phyloP scores from a whole-genome alignment of 352 stramenopile species.

The Globisporangium carolinianum region DNA sequence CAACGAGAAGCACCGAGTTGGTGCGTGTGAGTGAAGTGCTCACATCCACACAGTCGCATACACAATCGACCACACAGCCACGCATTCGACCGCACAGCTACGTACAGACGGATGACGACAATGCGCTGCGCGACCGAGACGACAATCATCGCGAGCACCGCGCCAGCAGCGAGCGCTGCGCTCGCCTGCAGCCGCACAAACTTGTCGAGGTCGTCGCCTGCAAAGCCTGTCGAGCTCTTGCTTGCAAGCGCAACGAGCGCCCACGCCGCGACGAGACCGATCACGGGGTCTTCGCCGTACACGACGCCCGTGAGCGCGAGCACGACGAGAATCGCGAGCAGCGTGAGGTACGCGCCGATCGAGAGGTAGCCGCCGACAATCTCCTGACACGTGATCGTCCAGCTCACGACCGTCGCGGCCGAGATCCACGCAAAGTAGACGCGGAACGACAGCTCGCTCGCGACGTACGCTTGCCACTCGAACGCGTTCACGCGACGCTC shows the following conservation, averaged over 20 bases:
- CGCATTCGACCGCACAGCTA: neutral
- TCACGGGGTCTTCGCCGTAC: constrained; percentile 45
- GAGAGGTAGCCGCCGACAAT: constrained; percentile 27
- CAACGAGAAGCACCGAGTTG: neutral
- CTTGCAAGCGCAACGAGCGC: constrained; percentile 37
- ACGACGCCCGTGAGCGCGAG: constrained; percentile 31
- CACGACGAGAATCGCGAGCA: constrained; percentile 41
- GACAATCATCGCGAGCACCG: constrained; percentile 20
- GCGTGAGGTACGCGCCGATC: constrained; percentile 30
- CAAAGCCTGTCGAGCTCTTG: constrained; percentile 26
- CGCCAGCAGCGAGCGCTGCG: constrained; percentile 29
- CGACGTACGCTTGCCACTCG: constrained; percentile 46
- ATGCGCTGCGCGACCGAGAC: constrained; percentile 25
- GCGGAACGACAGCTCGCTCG: constrained; percentile 52
- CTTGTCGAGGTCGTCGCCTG: constrained; percentile 15
- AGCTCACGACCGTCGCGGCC: constrained; percentile 40
- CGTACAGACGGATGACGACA: constrained; percentile 13
- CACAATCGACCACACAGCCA: neutral
- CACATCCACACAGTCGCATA: neutral
- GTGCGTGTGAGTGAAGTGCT: neutral
- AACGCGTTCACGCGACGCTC: constrained; percentile 36
- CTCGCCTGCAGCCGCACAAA: constrained; percentile 33
- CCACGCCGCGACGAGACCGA: constrained; percentile 48
- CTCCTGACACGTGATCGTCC: constrained; percentile 41
- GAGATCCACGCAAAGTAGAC: constrained; percentile 67